Conservation (phyloP, 2,329 filamentous ascomycete genomes). For the Falciphora oryzae region DNA sequence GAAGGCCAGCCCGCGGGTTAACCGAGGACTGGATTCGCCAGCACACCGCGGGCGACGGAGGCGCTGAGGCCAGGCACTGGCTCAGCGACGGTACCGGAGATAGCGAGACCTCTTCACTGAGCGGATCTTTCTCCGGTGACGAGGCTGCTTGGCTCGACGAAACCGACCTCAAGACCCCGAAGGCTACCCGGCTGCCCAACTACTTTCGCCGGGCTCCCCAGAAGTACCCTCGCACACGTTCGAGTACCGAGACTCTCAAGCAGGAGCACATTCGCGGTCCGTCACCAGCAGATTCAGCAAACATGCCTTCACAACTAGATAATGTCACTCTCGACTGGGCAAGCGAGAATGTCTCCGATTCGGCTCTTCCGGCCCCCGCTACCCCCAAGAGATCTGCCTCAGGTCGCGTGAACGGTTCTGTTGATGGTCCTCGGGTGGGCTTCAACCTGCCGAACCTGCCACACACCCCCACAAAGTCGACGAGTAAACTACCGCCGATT, state of each 20-base stretch:
- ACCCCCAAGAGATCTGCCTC: conserved; percentile 5
- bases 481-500: conserved; percentile 31
- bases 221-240: conserved; percentile 39
- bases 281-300: conserved; percentile 18
- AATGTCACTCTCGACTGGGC: background rate
- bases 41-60: conserved; percentile 66
- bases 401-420: conserved; percentile 1
- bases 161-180: conserved; percentile 42
- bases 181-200: conserved; percentile 29
- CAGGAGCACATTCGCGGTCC: conserved; percentile 20
- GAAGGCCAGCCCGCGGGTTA: conserved; percentile 55
- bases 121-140: conserved; percentile 53
- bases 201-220: conserved; percentile 22
- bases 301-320: conserved; percentile 20
- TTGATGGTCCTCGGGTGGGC: background rate
- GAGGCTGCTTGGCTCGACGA: conserved; percentile 43
- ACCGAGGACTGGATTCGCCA: conserved; percentile 84
- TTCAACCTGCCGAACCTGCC: conserved; percentile 14
- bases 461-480: conserved; percentile 23
- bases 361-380: conserved; percentile 1
- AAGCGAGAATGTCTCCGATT: conserved; percentile 6
- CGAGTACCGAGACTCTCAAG: conserved; percentile 52
- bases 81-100: conserved; percentile 70
- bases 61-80: conserved; percentile 72
- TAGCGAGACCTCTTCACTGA: conserved; percentile 71